Percentiles rank a stretch among this genome's conserved stretches.
Evolutionary conservation across 2,329 filamentous ascomycete species (phyloP).

Genomic region (Beauveria brongniartii): DNA sequence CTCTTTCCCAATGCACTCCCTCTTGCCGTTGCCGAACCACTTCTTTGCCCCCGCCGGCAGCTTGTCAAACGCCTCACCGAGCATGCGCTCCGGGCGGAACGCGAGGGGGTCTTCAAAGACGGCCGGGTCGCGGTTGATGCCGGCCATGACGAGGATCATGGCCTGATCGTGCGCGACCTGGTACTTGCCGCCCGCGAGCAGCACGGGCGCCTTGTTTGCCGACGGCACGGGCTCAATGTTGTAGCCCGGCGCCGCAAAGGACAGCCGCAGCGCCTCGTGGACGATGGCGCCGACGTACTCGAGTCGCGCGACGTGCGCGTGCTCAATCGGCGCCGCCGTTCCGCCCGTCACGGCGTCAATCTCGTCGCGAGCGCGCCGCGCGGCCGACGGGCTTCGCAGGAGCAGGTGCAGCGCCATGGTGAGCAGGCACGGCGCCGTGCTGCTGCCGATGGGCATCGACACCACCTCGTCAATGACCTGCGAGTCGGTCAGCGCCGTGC

Average conservation of each 20-base stretch:
- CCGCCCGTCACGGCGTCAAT: conserved; percentile 43
- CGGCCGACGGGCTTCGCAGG: conserved; percentile 38
- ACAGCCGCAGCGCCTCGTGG: conserved; percentile 46
- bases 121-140: conserved; percentile 40
- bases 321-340: conserved; percentile 35
- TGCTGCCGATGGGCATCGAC: conserved; percentile 54
- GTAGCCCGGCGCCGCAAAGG: conserved; percentile 46
- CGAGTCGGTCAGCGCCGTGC: conserved; percentile 46
- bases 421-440: conserved; percentile 39
- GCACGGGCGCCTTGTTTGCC: conserved; percentile 34
- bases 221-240: conserved; percentile 40
- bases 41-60: conserved; percentile 39
- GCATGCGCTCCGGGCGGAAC: conserved; percentile 42
- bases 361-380: conserved; percentile 44
- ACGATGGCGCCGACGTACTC: conserved; percentile 46
- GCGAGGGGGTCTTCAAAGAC: conserved; percentile 39
- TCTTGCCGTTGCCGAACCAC: conserved; percentile 44
- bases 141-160: conserved; percentile 41
- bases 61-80: conserved; percentile 34
- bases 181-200: conserved; percentile 40
- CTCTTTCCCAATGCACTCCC: conserved; percentile 43
- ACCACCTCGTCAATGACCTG: conserved; percentile 62
- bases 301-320: conserved; percentile 42
- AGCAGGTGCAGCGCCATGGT: conserved; percentile 42
- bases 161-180: conserved; percentile 39